phyloP scores from a whole-genome alignment of 2,329 filamentous ascomycete genomes.

The Daldinia eschscholtzii region DNA sequence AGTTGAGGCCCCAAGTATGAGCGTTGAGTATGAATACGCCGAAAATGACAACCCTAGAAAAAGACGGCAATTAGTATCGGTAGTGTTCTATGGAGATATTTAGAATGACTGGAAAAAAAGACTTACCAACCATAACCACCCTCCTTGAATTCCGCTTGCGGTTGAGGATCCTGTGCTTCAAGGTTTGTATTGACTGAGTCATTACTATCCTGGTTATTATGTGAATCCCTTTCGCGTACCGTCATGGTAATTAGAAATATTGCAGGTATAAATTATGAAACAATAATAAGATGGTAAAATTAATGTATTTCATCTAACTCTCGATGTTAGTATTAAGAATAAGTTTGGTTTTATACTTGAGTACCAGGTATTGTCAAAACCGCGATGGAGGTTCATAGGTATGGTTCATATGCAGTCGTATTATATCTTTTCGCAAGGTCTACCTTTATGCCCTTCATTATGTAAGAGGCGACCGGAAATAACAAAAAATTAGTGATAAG shows the following conservation, averaged over 20 bases:
- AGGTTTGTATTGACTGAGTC: constrained; percentile 22
- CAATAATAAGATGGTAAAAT: background rate
- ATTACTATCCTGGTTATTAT: constrained; percentile 23
- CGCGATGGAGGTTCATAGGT: background rate
- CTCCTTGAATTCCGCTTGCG: constrained; percentile 64
- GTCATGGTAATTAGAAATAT: constrained; percentile 24
- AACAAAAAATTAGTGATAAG: constrained; percentile 18
- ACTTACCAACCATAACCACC: constrained; percentile 71
- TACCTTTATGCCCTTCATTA: constrained; percentile 20
- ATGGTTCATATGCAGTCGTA: constrained; percentile 1
- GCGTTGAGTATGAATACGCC: constrained; percentile 71
- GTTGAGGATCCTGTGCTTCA: constrained; percentile 56
- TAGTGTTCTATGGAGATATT: background rate
- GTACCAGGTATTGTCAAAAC: background rate
- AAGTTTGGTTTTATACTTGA: background rate
- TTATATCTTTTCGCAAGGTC: constrained; percentile 6
- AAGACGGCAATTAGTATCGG: constrained; percentile 24
- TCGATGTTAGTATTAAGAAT: background rate
- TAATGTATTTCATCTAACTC: background rate
- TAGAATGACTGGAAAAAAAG: constrained; percentile 4
- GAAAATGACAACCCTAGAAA: constrained; percentile 64
- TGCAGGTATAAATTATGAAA: background rate
- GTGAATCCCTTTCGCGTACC: background rate
- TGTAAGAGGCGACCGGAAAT: constrained; percentile 31
- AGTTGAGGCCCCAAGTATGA: constrained; percentile 82